These are phyloP conservation scores for Leccinum olivaceopallidum DNA, from an alignment of 768 basidiomycete species.

Conservation along the genomic window DNA sequence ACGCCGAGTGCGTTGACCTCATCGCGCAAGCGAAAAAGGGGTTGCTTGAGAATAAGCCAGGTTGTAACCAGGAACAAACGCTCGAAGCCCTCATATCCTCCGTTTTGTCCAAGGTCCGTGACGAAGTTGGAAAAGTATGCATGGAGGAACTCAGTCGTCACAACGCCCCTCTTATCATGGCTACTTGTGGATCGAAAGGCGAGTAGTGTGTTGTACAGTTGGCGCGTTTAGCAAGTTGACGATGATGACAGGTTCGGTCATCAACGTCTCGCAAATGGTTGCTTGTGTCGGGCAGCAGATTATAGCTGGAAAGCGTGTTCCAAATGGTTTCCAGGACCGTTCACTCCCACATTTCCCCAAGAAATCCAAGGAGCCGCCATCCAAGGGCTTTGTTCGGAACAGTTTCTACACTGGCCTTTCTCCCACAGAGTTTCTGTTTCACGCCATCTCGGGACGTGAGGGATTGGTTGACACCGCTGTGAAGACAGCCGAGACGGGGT, in stretches of 20 bases:
- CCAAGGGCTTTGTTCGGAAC: constrained; percentile 97
- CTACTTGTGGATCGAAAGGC: constrained; percentile 99
- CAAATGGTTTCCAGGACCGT: constrained; percentile 98
- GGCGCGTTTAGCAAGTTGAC: background rate
- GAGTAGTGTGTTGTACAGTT: constrained; percentile 3
- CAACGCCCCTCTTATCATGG: constrained; percentile 98
- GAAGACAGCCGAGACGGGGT: constrained; percentile 99
- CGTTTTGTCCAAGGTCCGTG: constrained; percentile 92
- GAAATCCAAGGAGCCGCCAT: constrained; percentile 93
- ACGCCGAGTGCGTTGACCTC: constrained; percentile 80
- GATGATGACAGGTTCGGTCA: constrained; percentile 79
- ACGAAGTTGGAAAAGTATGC: constrained; percentile 94
- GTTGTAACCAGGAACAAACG: constrained; percentile 95
- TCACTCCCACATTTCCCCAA: constrained; percentile 99
- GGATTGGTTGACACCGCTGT: constrained; percentile 99
- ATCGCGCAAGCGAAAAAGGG: constrained; percentile 92
- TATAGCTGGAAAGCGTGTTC: constrained; percentile 96
- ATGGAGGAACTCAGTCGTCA: constrained; percentile 98
- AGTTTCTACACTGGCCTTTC: constrained; percentile 92
- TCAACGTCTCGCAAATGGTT: constrained; percentile 99
- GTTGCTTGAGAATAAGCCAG: constrained; percentile 93
- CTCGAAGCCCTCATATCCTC: constrained; percentile 95
- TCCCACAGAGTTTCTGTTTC: constrained; percentile 97
- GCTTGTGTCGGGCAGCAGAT: constrained; percentile 99
- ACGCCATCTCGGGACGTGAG: constrained; percentile 98